These are phyloP conservation scores for Eucalyptus melliodora DNA, from an alignment of 345 rosid species.

Conservation along the genomic window DNA sequence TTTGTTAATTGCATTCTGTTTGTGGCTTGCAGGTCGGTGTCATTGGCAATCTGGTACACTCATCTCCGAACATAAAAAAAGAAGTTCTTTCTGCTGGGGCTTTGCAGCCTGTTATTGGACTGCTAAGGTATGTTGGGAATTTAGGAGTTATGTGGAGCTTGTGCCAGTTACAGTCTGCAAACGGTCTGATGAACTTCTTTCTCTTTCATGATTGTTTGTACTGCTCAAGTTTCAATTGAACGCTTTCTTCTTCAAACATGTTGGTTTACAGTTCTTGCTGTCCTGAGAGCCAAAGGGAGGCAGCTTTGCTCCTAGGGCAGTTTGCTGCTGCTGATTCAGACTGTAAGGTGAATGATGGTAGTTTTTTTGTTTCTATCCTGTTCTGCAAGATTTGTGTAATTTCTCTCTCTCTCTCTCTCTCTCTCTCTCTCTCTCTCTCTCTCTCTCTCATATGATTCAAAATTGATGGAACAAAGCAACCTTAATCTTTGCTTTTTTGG, in stretches of 20 bases:
- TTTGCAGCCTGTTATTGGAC: constrained; percentile 88
- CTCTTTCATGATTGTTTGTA: neutral
- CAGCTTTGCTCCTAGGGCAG: constrained; percentile 95
- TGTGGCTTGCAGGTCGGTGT: neutral
- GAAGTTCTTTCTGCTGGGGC: constrained; percentile 97
- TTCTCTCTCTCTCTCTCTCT: neutral
- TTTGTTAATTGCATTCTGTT: neutral
- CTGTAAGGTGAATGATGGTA: constrained; percentile 59
- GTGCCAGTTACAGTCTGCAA: neutral
- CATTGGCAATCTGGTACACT: constrained; percentile 94
- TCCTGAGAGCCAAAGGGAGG: constrained; percentile 98
- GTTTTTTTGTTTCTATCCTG: neutral
- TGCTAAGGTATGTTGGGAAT: constrained; percentile 50
- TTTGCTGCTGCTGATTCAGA: constrained; percentile 99
- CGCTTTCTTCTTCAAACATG: neutral
- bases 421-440: no score
- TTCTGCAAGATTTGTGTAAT: neutral
- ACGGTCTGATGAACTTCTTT: neutral
- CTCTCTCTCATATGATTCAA: neutral
- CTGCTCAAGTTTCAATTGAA: neutral
- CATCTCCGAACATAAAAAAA: constrained; percentile 87
- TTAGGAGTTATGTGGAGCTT: neutral
- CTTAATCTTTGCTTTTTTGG: neutral
- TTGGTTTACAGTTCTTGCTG: constrained; percentile 72
- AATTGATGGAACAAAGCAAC: neutral